These are phyloP conservation scores for Aspergillus affinis DNA, from an alignment of 495 filamentous ascomycete genomes.

Conservation along the genomic window DNA sequence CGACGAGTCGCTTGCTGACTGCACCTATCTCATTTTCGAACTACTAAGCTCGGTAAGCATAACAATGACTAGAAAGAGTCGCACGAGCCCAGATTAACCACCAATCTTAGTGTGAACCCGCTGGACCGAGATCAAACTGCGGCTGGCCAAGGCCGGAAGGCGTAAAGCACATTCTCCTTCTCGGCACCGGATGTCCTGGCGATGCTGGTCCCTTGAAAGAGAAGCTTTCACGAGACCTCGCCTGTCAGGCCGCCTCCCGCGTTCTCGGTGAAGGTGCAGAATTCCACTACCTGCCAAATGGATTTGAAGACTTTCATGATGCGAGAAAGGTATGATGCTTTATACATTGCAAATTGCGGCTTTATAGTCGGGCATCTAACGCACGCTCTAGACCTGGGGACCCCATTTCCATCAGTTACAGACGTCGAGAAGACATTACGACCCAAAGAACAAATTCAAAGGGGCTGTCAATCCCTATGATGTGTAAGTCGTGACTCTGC, in stretches of 20 bases:
- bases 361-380: background rate
- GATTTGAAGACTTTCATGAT: constrained; percentile 14
- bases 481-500: too few species aligned
- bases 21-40: constrained; percentile 18
- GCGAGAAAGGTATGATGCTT: constrained; percentile 6
- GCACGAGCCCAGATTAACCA: background rate
- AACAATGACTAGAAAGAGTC: background rate
- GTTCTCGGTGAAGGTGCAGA: constrained; percentile 4
- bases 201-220: constrained; percentile 11
- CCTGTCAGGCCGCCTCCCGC: background rate
- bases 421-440: constrained; percentile 1
- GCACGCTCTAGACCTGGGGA: constrained; percentile 8
- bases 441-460: constrained; percentile 9
- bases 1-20: constrained; percentile 8
- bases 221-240: constrained; percentile 6
- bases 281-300: constrained; percentile 5
- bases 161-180: constrained; percentile 14
- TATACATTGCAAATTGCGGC: background rate
- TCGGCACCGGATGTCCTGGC: constrained; percentile 13
- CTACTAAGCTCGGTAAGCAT: constrained; percentile 11
- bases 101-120: constrained; percentile 11
- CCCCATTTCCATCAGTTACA: constrained; percentile 6
- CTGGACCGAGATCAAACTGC: background rate
- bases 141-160: constrained; percentile 14
- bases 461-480: constrained; percentile 2